Base-by-base conservation (phyloP, 2,329 filamentous ascomycete species). In the Balansia obtecta region DNA sequence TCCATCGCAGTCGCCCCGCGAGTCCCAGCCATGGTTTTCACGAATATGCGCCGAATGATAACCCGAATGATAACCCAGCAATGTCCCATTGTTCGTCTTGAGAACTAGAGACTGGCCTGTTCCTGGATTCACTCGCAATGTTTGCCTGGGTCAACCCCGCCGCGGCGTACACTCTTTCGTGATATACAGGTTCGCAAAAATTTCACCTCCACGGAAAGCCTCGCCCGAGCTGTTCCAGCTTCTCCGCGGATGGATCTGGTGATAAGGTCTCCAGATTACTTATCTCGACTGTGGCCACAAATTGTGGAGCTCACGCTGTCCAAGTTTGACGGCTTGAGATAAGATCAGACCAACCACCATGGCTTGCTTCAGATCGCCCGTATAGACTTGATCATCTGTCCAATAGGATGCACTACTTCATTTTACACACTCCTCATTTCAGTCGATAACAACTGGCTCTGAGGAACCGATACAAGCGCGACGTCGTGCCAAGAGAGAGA, bases 281-380 rank as follows among this genome's bases (percentile, higher is more conserved):
- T 47, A 44, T 50, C 47, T 52, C 34, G 22, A 39, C 16, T 38
- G 13, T 3, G 20, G 34, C 15, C 13, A 3, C 11, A 33, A 45
- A 27, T 49, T 27, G 47, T 48, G 46, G 50, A 40, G 44, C 39
- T 15, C 15, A 39, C 13, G 46, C 22, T 27, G 22, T 46, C 41
- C 41, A 16, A 33, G 32, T 34, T 34, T 37, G 27, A 9, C 6
- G 39, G 34, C 22, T 45, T 37, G 13, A 46, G 50, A 52, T 52
- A 48, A 52, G 46, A 38, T 12, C 46, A 37, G 42, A 42, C 50
- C 45, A 51, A 48, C 45, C 40, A 50, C 20, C 33, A 48, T 40
- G 10, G 16, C 22, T 18, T 18, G 49, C 20, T 43, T 47, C n/a
- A 12, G n/a, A 47, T n/a, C 10, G 20, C 38, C 18, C 45, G 38